Evolutionary conservation across 257 asterid genomes (phyloP), one percentile per base, ranked within the genome.

Genomic region (Solanum chiquidenum): DNA sequence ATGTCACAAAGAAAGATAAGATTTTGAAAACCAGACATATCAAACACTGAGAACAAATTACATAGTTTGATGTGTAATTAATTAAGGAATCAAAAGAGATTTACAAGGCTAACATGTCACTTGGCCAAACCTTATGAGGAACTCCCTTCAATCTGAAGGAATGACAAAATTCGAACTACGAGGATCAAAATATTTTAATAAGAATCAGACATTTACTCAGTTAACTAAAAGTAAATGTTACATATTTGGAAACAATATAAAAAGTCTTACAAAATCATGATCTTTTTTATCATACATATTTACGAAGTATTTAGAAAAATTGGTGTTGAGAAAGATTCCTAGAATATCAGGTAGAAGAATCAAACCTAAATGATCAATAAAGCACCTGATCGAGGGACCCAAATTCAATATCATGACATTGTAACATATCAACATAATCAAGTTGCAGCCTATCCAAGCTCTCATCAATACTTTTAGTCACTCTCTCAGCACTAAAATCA

Each of bases 361-460:
- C 38, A 29, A 79, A 46, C 42, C 6, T 82, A 29, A 49, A 29
- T 46, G 31, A 82, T 82, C 37, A 31, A 68, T 40, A 71, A 86
- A 73, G 82, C 83, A 97, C 99, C 99, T 95, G 98, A 90, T 96
- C 98, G 29, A 97, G 99, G 46, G 98, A 94, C 34, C 94, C 97
- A 84, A 97, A 97, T 85, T 97, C 99, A 55, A 97, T 97, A 89
- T 97, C 99, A 90, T 97, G 99, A 82, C 98, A 95, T 6, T 94
- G 98, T 87, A 97, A 87, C 87, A 97, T 94, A 92, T 97, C 99
- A 11, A 97, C 99, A 88, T 94, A 97, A 93, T 96, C 99, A 85
- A 97, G 99, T 95, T 97, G 99, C 95, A 97, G 91, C 80, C 99
- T 94, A 73, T 94, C 98, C 76, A 97, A 92, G 93, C 99, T 97